Base-by-base conservation (phyloP, 2,329 filamentous ascomycete genomes). In the Beauveria rudraprayagi region DNA sequence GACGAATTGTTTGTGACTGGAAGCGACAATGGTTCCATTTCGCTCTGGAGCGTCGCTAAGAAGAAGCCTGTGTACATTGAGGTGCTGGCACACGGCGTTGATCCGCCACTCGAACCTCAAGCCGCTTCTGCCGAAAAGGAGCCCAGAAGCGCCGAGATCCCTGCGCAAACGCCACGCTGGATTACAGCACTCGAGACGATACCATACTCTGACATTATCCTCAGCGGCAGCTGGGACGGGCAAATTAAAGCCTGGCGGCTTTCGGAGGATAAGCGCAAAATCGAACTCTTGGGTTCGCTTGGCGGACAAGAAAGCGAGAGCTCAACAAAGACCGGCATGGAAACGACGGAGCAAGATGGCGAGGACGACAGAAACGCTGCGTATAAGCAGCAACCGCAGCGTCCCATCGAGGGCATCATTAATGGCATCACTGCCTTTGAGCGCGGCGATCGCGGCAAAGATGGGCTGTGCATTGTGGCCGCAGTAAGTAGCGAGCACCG, bases 211-310 rank as follows among this genome's bases (percentile, higher is more conserved):
- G 92, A 99, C 69, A 78, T 96, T 56, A 85, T 99, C 61, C 79
- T 99, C 56, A 95, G 87, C 66, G 94, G 93, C 37, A 96, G 91
- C 74, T 99, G 93, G 92, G 94, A 76, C 71, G 94, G 94, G 2
- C 86, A 84, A 73, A 81, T 99, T 62, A 82, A 93, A 55, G 88
- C 88, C 5, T 99, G 94, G 94, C 86, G 83, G 63, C 80, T 99
- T 22, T 89, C 86, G 58, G 85, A 90, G 47, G 93, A 97, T 72
- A 94, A 92, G 76, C 85, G 84, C 72, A 86, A 81, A 65, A 83
- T 99, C 50, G 87, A 94, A 68, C 76, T 84, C 0, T 74, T 91
- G 8, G 92, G 91, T 1, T 79, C 85, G 1, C 77, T 94, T 34
- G 88, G 84, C 14, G 73, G 69, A 19, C 67, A 63, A 22, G 60